Evolutionary conservation across 177 flowering plant genomes (phyloP).

Genomic region (Vitis hybrid): DNA sequence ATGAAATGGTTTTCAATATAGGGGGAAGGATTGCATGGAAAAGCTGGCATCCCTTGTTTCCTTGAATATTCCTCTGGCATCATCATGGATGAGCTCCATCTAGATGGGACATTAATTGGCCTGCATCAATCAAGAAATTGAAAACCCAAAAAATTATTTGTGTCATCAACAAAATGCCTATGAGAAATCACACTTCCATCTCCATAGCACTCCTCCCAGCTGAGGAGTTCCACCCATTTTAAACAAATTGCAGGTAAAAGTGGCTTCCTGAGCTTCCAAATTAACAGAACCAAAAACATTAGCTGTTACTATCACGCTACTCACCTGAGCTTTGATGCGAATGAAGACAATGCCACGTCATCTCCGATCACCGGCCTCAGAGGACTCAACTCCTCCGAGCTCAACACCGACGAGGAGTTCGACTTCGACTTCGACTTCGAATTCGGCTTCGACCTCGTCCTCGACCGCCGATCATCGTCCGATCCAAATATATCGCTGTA

Average conservation of each 20-base stretch:
- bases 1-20: constrained; percentile 13
- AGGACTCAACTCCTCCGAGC: constrained; percentile 78
- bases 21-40: constrained; percentile 22
- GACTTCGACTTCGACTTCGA: constrained; percentile 48
- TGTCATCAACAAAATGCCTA: background rate
- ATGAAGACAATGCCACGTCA: constrained; percentile 47
- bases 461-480: constrained; percentile 35
- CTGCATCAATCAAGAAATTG: constrained; percentile 26
- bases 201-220: no score
- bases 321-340: constrained; percentile 78
- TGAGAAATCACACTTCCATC: no score
- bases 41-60: constrained; percentile 22
- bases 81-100: constrained; percentile 41
- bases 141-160: background rate
- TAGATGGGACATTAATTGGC: constrained; percentile 61
- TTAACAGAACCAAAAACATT: background rate
- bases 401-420: constrained; percentile 65
- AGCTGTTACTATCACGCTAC: background rate
- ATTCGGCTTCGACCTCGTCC: constrained; percentile 29
- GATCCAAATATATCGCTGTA: constrained; percentile 63
- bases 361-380: constrained; percentile 42
- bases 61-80: constrained; percentile 17
- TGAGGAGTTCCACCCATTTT: no score
- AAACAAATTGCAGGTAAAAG: background rate
- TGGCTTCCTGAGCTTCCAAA: background rate